These are phyloP conservation scores for Bertia moriformis DNA, from an alignment of 2,329 filamentous ascomycete genomes.

Conservation along the genomic window DNA sequence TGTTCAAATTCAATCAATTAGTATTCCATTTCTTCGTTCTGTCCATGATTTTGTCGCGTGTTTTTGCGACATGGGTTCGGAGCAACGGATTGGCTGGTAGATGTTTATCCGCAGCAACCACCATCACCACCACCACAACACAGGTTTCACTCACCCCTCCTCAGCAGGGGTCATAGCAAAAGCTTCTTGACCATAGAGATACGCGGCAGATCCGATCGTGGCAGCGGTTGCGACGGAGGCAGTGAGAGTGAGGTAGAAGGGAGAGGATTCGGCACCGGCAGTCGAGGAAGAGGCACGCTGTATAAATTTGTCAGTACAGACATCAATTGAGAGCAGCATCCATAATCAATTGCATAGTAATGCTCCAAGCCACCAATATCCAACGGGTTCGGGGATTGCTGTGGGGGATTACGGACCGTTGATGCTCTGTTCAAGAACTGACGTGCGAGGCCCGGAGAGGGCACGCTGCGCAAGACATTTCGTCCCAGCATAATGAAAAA, in stretches of 20 bases:
- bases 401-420: conserved; percentile 30
- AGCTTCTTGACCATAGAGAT: conserved; percentile 87
- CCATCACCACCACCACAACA: background rate
- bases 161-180: conserved; percentile 85
- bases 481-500: conserved; percentile 42
- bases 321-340: too few species aligned
- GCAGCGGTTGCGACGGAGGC: conserved; percentile 74
- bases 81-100: background rate
- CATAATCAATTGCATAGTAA: background rate
- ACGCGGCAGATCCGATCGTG: conserved; percentile 78
- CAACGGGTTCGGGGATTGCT: background rate
- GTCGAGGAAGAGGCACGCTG: conserved; percentile 56
- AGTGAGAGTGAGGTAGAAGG: conserved; percentile 73
- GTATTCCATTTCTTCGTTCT: too few species aligned
- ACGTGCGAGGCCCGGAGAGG: conserved; percentile 36
- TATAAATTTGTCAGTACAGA: too few species aligned
- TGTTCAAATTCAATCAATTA: conserved; percentile 25
- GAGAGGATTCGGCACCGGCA: conserved; percentile 43
- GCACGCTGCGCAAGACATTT: conserved; percentile 42
- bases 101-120: background rate
- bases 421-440: conserved; percentile 27
- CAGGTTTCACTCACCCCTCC: conserved; percentile 76
- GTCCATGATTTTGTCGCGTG: too few species aligned
- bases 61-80: too few species aligned
- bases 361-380: background rate